Conservation (phyloP, 208 protist species). For the Vickermania spadyakhi region DNA sequence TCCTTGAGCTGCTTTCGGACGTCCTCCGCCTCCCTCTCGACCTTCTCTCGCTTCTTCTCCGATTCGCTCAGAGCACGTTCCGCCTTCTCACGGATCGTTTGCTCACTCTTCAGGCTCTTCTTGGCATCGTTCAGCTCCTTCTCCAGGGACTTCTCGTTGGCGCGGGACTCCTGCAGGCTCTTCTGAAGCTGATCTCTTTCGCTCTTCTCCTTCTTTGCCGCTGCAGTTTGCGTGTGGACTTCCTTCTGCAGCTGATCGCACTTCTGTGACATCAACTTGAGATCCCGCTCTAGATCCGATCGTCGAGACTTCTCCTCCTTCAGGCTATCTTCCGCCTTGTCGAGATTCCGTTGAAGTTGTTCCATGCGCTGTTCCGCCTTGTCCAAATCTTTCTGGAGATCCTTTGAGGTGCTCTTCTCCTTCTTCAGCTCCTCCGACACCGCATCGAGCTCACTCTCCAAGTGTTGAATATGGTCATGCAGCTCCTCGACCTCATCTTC, state of each 20-base stretch:
- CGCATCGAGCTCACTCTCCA: constrained; percentile 1
- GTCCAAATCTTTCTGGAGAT: background rate
- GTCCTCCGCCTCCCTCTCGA: background rate
- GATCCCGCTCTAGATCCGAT: background rate
- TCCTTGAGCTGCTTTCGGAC: background rate
- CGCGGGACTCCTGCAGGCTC: background rate
- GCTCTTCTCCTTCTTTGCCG: background rate
- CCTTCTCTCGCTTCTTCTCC: background rate
- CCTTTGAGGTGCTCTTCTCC: constrained; percentile 2
- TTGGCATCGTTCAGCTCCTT: constrained; percentile 2
- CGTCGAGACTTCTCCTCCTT: background rate
- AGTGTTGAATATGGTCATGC: background rate
- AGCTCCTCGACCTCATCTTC: constrained; percentile 5
- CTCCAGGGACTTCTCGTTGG: constrained; percentile 1
- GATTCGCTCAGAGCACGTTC: background rate
- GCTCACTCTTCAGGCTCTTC: background rate
- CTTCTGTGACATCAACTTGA: background rate
- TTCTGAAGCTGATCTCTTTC: background rate
- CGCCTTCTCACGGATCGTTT: background rate
- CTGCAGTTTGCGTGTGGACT: background rate
- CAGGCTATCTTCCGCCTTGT: background rate
- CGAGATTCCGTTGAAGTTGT: background rate
- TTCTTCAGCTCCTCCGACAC: constrained; percentile 16
- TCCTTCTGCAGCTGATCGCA: background rate
- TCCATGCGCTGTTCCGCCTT: background rate